Conservation (phyloP, 495 filamentous ascomycete species). For the Hypoxylon trugodes region DNA sequence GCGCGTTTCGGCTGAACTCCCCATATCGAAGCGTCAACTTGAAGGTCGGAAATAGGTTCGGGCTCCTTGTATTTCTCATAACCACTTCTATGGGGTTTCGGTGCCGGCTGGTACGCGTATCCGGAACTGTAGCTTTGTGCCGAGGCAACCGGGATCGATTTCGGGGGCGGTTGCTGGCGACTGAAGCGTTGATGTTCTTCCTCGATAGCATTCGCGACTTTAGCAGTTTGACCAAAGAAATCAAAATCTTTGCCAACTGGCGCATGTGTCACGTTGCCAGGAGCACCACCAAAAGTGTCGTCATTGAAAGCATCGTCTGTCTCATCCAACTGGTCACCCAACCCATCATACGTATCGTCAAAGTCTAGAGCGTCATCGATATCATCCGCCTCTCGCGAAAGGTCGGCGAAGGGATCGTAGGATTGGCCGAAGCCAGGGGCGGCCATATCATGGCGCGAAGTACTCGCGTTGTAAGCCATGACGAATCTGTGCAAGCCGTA, state of each 20-base stretch:
- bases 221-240: conserved; percentile 91
- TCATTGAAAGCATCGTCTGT: conserved; percentile 96
- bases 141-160: conserved; percentile 42
- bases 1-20: conserved; percentile 72
- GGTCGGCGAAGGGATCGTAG: conserved; percentile 87
- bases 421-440: conserved; percentile 81
- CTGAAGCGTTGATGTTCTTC: conserved; percentile 88
- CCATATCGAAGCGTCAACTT: conserved; percentile 95
- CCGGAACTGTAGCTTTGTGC: conserved; percentile 45
- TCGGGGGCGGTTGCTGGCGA: conserved; percentile 65
- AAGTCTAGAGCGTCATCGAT: conserved; percentile 89
- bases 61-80: conserved; percentile 88
- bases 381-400: conserved; percentile 71
- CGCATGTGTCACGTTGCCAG: conserved; percentile 40
- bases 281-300: conserved; percentile 85
- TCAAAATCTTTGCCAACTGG: conserved; percentile 92
- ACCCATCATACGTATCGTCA: conserved; percentile 97
- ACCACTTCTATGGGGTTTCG: conserved; percentile 73
- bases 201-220: conserved; percentile 81
- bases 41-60: conserved; percentile 78
- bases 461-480: conserved; percentile 87
- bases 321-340: conserved; percentile 91
- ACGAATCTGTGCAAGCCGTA: conserved; percentile 47
- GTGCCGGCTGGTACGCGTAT: conserved; percentile 54
- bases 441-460: conserved; percentile 64